Conservation (phyloP, 257 asterid species). For the Sherardia arvensis region DNA sequence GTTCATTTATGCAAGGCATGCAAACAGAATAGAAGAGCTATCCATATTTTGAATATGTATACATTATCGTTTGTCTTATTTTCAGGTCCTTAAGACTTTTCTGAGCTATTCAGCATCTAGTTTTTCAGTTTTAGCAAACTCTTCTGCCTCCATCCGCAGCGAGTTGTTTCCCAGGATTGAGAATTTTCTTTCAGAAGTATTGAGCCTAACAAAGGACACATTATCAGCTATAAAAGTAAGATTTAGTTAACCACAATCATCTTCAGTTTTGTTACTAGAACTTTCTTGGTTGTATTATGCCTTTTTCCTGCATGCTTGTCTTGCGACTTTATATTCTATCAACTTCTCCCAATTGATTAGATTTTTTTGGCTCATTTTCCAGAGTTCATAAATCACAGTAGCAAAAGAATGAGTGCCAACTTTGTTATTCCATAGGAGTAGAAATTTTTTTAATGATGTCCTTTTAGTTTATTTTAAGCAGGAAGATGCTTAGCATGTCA, state of each 20-base stretch:
- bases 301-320: neutral
- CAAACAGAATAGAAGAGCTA: neutral
- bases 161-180: slow-evolving; percentile 42
- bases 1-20: neutral
- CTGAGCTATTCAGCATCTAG: slow-evolving; percentile 61
- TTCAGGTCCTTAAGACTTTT: slow-evolving; percentile 79
- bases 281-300: neutral
- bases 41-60: slow-evolving; percentile 1
- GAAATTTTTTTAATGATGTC: neutral
- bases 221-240: slow-evolving; percentile 64
- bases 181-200: slow-evolving; percentile 66
- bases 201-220: slow-evolving; percentile 52
- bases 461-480: neutral
- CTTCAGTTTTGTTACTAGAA: neutral
- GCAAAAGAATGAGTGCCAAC: neutral
- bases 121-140: slow-evolving; percentile 62
- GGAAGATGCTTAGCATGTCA: neutral
- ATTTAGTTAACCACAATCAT: neutral
- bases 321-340: too few relatives aligned
- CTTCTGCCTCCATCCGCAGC: slow-evolving; percentile 38
- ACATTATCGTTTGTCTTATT: slow-evolving; percentile 21
- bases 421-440: neutral
- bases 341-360: neutral
- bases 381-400: neutral
- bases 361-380: neutral